Percentiles rank a stretch among this genome's conserved stretches.
phyloP scores from a whole-genome alignment of 202 grass and related monocot species.

The Sporobolus alterniflorus region DNA sequence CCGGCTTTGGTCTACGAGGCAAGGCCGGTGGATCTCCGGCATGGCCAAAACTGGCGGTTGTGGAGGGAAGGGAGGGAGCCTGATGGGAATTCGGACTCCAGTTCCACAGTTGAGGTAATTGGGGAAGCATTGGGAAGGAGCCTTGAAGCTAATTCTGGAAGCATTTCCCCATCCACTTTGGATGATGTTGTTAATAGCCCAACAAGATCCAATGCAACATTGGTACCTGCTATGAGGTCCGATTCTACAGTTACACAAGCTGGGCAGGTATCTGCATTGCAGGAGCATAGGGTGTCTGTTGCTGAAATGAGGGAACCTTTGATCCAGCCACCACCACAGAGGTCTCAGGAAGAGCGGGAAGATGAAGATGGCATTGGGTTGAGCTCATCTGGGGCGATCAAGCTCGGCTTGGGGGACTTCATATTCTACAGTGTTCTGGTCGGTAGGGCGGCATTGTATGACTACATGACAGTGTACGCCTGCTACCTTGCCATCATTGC shows the following conservation, averaged over 20 bases:
- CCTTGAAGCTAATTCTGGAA: slow-evolving; percentile 17
- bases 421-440: slow-evolving; percentile 97
- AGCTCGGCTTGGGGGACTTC: slow-evolving; percentile 95
- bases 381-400: slow-evolving; percentile 82
- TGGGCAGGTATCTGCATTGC: slow-evolving; percentile 13
- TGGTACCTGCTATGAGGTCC: background rate
- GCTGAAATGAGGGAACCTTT: slow-evolving; percentile 67
- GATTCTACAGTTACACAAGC: slow-evolving; percentile 10
- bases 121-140: slow-evolving; percentile 21
- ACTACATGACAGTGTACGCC: slow-evolving; percentile 94
- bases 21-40: slow-evolving; percentile 66
- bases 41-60: slow-evolving; percentile 55
- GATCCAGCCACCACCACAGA: slow-evolving; percentile 42
- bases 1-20: slow-evolving; percentile 91
- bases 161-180: background rate
- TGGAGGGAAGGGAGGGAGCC: slow-evolving; percentile 61
- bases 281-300: slow-evolving; percentile 52
- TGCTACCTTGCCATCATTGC: slow-evolving; percentile 98
- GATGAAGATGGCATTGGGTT: slow-evolving; percentile 76
- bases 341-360: slow-evolving; percentile 29
- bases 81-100: slow-evolving; percentile 28
- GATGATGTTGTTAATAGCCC: background rate
- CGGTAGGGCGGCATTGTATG: slow-evolving; percentile 83
- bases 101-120: slow-evolving; percentile 33
- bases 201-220: slow-evolving; percentile 18